Base-by-base conservation (phyloP, 176 grass and related monocot genomes). In the Oryza brachyantha region DNA sequence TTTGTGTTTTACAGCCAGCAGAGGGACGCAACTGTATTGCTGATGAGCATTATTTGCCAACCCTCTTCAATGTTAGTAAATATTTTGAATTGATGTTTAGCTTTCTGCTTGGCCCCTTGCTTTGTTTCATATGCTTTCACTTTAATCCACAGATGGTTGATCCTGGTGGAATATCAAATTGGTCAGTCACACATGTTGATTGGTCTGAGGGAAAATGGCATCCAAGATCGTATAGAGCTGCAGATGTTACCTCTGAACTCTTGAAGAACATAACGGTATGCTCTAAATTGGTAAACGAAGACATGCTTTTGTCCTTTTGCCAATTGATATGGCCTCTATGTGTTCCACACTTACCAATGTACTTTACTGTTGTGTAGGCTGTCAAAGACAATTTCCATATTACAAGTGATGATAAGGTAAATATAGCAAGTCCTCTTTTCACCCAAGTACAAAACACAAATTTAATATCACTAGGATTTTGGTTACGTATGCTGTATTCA, bases 191-290 rank as follows among this genome's bases (percentile, higher is more conserved):
- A 77, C 81, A 99, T 82, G 96, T 99, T 77, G 96, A 99, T 71
- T 99, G 96, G 96, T 99, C 96, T 2, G 96, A 99, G 76, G 96
- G 96, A 58, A 99, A 99, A 85, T 99, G 96, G 96, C 96, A 99
- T 86, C 96, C 96, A 68, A 99, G 84, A 76, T 85, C 90, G 43
- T 99, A 99, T 86, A 89, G 96, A 65, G 86, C 92, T 84, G 74
- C 78, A 25, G 96, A 99, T 85, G 79, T 93, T 83, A 95, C 88
- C 57, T 89, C 81, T 69, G 81, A 84, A 75, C 88, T 93, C 57
- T 31, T 99, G 77, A 99, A 95, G 78, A 99, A 95, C 76, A 82
- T 99, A 87, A 91, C 84, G 70, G 96, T 99, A 81, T 81, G 43
- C 68, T 82, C 61, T 40, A 62, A 65, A 22, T 70, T 75, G n/a